Conservation (phyloP, 2,329 filamentous ascomycete species). For the Elsinoe fawcettii region DNA sequence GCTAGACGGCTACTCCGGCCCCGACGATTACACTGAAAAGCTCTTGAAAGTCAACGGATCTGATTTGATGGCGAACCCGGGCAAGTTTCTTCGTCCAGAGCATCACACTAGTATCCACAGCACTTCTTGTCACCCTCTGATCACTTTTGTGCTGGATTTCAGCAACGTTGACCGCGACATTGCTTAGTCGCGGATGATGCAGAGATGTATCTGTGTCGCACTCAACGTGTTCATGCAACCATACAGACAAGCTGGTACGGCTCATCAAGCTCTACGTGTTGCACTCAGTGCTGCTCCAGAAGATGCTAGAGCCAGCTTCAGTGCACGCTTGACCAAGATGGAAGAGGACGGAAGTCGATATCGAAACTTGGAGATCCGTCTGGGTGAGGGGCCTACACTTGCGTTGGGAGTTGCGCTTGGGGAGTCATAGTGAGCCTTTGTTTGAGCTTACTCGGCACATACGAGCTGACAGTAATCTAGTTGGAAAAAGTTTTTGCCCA, state of each 20-base stretch:
- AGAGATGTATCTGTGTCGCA: conserved; percentile 6
- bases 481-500: conserved; percentile 8
- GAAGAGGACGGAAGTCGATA: conserved; percentile 5
- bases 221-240: not conserved
- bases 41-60: not conserved
- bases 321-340: not conserved
- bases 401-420: not conserved
- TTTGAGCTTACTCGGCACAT: not conserved
- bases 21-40: not conserved
- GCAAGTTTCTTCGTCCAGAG: not conserved
- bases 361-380: not conserved
- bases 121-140: not conserved
- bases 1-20: not conserved
- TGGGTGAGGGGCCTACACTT: not conserved
- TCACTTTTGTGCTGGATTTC: not conserved
- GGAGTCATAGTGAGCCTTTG: not conserved
- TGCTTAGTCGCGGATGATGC: conserved; percentile 7
- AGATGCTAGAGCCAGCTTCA: not conserved
- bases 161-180: not conserved
- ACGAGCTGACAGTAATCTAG: not conserved
- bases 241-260: not conserved
- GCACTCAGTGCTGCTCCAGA: not conserved
- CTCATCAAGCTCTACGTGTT: not conserved
- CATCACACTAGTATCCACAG: not conserved
- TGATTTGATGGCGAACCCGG: not conserved